Percentiles rank a stretch among this genome's conserved stretches.
Conservation (phyloP, 441 rosid species). For the Syzygium malaccense region DNA sequence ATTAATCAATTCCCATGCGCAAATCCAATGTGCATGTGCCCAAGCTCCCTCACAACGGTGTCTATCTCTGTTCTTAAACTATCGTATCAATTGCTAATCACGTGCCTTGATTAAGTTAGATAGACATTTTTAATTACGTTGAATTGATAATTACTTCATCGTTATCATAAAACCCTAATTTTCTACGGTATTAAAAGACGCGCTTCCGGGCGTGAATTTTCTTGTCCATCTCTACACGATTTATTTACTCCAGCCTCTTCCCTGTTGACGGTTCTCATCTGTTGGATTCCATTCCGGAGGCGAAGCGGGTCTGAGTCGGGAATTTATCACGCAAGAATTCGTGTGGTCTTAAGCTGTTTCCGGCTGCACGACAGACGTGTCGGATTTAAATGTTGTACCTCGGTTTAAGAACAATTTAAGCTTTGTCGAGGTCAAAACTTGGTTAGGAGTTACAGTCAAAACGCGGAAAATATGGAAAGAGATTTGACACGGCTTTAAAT, state of each 20-base stretch:
- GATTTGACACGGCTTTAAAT: background rate
- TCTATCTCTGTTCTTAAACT: background rate
- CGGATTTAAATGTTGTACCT: background rate
- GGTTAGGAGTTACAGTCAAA: background rate
- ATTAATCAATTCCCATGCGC: background rate
- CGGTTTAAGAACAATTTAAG: background rate
- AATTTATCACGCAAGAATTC: background rate
- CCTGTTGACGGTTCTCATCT: background rate
- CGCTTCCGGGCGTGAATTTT: background rate
- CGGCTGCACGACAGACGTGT: background rate
- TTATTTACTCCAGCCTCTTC: background rate
- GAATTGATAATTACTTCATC: background rate
- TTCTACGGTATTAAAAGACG: background rate
- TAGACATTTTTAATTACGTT: no score
- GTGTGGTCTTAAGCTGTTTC: background rate
- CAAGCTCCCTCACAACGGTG: background rate
- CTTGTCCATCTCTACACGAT: background rate
- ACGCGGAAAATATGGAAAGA: background rate
- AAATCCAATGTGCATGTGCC: background rate
- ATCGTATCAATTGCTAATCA: background rate
- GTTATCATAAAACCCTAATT: background rate
- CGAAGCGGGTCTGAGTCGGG: background rate
- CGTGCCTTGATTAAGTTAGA: background rate
- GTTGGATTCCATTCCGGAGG: background rate
- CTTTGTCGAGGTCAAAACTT: background rate